Base-by-base conservation (phyloP, 805 yeast genomes). In the Candida wancherniae region DNA sequence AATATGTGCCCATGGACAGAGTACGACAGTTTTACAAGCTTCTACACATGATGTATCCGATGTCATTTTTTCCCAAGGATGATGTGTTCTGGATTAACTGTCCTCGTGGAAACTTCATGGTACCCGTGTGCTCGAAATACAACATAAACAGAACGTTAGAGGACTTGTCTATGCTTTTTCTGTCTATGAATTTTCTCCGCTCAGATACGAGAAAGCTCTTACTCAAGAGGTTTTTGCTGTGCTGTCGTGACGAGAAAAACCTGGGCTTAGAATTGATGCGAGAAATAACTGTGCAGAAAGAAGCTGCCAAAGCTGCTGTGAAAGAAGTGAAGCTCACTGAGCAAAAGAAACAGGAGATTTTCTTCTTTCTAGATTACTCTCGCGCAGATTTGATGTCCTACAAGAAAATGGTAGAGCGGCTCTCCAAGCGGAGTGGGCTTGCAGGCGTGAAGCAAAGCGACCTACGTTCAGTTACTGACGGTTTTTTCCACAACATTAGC, bases 321-420 rank as follows among this genome's bases (percentile, higher is more conserved):
- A 55, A 62, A 24, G 51, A 60, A 33, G 45, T 58, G 10, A 44
- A 34, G 36, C 31, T 55, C 26, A 39, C 52, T 1, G 31, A 29
- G 4, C 29, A 29, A 9, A 51, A 58, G 27, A 47, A 63, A 5
- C 44, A 43, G 9, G 77, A 64, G 29, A 68, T 71, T 32, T 69
- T 64, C 28, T 61, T 62, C 19, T 77, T 77, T 40, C 40, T 75
- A 18, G 61, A 59, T 21, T 75, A 60, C 37, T 67, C 80, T 0
- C 33, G 53, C 14, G 53, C 56, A 7, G 79, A 75, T 40, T 48
- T 76, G 12, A 42, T 40, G 3, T 45, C 42, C 4, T 63, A 63
- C 34, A 45, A 51, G 12, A 36, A 26, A 2, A 22, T 41, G 1
- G 47, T 67, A 10, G 51, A 56, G 9, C 58, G 49, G 33, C 45